Evolutionary conservation across 495 filamentous ascomycete species (phyloP).

Genomic region (Amorphotheca resinae): DNA sequence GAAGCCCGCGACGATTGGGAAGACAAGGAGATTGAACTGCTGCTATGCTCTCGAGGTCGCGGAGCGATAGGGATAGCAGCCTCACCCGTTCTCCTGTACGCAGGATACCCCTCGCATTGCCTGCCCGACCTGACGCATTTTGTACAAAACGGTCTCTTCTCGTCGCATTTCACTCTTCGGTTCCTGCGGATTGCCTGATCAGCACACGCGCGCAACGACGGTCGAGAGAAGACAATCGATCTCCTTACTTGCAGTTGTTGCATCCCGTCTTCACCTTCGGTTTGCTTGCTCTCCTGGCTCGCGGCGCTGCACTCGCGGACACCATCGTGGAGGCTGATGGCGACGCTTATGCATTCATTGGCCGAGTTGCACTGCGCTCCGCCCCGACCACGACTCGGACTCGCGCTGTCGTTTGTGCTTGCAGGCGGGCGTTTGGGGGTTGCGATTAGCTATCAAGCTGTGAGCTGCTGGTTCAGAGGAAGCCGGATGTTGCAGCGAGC

Average conservation of each 20-base stretch:
- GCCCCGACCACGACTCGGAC: background rate
- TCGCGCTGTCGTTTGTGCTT: too few relatives aligned
- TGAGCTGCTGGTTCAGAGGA: background rate
- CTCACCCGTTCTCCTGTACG: conserved; percentile 22
- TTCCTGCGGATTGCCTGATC: conserved; percentile 28
- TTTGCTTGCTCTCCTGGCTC: conserved; percentile 15
- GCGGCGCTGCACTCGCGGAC: too few relatives aligned
- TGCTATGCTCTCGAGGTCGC: conserved; percentile 1
- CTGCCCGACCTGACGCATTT: conserved; percentile 42
- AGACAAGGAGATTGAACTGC: conserved; percentile 4
- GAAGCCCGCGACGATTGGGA: background rate
- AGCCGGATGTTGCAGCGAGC: background rate
- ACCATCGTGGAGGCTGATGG: too few relatives aligned
- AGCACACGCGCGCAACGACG: conserved; percentile 7
- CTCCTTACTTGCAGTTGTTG: conserved; percentile 42
- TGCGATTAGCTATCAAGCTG: background rate
- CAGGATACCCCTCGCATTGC: conserved; percentile 38
- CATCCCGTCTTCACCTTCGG: conserved; percentile 34
- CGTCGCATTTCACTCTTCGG: conserved; percentile 55
- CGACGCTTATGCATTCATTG: conserved; percentile 11
- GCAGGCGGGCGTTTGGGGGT: conserved; percentile 11
- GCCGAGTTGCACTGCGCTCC: background rate
- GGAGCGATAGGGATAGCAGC: conserved; percentile 15
- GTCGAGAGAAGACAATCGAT: background rate
- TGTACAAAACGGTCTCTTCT: conserved; percentile 43